phyloP scores from a whole-genome alignment of 768 basidiomycete genomes.

The Amanita inopinata region DNA sequence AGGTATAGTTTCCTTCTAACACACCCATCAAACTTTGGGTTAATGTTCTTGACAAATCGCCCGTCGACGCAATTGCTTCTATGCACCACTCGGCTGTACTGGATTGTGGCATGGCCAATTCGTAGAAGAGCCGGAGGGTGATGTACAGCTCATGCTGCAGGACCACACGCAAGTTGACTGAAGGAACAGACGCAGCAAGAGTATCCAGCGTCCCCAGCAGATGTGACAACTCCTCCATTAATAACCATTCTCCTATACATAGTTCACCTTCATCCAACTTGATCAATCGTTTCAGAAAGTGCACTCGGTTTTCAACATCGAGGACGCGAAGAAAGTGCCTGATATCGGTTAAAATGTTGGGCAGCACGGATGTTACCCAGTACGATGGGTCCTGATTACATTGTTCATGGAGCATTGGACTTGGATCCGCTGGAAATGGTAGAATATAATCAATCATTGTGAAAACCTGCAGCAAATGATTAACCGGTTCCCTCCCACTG shows the following conservation, averaged over 20 bases:
- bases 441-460: conserved; percentile 49
- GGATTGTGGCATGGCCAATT: conserved; percentile 32
- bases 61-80: conserved; percentile 27
- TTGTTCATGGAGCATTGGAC: conserved; percentile 18
- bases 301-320: conserved; percentile 43
- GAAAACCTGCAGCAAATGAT: conserved; percentile 46
- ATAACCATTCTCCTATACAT: conserved; percentile 61
- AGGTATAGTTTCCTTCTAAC: conserved; percentile 39
- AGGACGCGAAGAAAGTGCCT: conserved; percentile 45
- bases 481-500: conserved; percentile 43
- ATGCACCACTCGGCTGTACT: conserved; percentile 33
- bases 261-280: conserved; percentile 45
- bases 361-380: conserved; percentile 49
- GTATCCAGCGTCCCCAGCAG: conserved; percentile 29
- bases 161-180: conserved; percentile 27
- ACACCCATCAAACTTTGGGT: conserved; percentile 32
- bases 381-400: conserved; percentile 17
- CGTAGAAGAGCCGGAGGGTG: conserved; percentile 38
- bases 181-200: conserved; percentile 20
- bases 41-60: conserved; percentile 34
- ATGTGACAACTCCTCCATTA: conserved; percentile 54
- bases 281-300: conserved; percentile 44
- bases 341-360: conserved; percentile 45
- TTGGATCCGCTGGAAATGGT: conserved; percentile 22
- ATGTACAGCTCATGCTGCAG: conserved; percentile 40